Conservation (phyloP, 768 basidiomycete species). For the Russula lepida region DNA sequence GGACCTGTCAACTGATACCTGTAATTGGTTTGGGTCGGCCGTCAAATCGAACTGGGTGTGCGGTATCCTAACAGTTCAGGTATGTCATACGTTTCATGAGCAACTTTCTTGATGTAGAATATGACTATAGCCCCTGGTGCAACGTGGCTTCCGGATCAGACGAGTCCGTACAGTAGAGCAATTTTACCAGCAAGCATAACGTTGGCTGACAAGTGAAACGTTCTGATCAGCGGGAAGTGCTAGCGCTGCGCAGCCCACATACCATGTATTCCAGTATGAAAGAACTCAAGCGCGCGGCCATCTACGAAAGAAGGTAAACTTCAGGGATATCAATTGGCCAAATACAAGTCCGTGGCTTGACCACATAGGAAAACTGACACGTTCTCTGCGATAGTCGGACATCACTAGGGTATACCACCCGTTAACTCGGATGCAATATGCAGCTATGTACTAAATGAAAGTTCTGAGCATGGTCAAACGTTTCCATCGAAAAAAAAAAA, state of each 20-base stretch:
- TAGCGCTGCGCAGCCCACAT: background rate
- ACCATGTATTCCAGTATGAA: no score
- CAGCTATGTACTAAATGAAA: background rate
- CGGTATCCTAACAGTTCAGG: no score
- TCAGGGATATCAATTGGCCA: background rate
- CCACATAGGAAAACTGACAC: background rate
- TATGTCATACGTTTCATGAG: background rate
- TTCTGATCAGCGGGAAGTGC: background rate
- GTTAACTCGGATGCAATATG: background rate
- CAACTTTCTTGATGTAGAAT: background rate
- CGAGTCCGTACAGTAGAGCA: background rate
- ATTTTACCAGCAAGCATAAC: background rate
- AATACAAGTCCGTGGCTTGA: background rate
- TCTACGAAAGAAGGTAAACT: background rate
- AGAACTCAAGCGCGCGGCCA: background rate
- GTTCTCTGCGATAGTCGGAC: background rate
- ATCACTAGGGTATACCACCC: background rate
- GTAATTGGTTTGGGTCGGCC: background rate
- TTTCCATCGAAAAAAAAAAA: background rate
- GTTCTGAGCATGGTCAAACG: background rate
- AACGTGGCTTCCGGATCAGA: background rate
- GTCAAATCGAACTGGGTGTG: background rate
- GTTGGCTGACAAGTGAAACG: constrained; percentile 1
- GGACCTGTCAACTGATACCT: background rate
- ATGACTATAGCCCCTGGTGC: background rate